Evolutionary conservation across 768 basidiomycete genomes (phyloP), one percentile per base, ranked within the genome.

Genomic region (Pleurotus cornucopiae): DNA sequence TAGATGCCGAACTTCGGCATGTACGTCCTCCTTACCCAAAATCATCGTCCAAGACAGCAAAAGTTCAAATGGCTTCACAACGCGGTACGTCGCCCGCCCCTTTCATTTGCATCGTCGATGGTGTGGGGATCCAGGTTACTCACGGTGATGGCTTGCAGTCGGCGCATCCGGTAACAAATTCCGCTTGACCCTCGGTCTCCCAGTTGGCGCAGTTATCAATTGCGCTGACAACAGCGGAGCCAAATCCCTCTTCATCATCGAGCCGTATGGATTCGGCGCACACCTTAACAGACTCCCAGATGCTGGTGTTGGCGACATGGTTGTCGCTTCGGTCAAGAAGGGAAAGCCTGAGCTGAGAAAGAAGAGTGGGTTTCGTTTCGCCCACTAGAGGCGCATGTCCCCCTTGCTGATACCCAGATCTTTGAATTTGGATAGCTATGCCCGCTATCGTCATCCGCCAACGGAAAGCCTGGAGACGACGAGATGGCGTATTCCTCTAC

Each of bases 211-310:
- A 63, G 94, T 97, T 61, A 79, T 97, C 69, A 96, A 96, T 74
- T 97, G 97, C 75, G 94, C 94, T 49, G 97, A 99, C 81, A 99
- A 99, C 87, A 93, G 91, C 68, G 97, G 97, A 62, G 97, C 96
- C 63, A 99, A 98, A 79, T 93, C 89, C 56, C 82, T 97, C 62
- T 97, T 77, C 76, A 71, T 98, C 69, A 98, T 99, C 69, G 93
- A 96, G 73, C 93, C 97, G 54, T 94, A 85, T 69, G 91, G 95
- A 53, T 91, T 90, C 72, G 97, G 97, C 73, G 89, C 97, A 61
- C 94, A 89, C 71, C 84, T 98, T 49, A 98, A 98, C 85, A 84
- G 97, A 75, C 82, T 98, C 59, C 97, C 97, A 60, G 96, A 97
- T 72, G 94, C 91, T 60, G 89, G 88, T 80, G 91, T 92, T 57